phyloP scores from a whole-genome alignment of 2,329 filamentous ascomycete species.

The Clarireedia homoeocarpa region DNA sequence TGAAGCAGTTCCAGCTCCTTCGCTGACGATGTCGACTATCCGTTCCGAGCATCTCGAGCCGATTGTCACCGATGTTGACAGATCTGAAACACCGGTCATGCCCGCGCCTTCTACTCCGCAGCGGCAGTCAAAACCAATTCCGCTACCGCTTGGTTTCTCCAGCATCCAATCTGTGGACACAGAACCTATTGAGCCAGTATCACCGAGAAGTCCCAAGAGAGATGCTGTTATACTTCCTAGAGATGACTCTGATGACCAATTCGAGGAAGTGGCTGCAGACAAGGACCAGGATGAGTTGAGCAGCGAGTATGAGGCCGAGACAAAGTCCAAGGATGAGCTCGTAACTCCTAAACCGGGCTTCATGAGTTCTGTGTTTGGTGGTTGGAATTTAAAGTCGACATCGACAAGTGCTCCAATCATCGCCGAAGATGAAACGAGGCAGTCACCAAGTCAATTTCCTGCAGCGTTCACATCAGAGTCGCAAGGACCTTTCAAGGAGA shows the following conservation, averaged over 20 bases:
- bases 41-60: slow-evolving; percentile 35
- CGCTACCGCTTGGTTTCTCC: slow-evolving; percentile 23
- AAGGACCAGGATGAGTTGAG: neutral
- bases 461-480: slow-evolving; percentile 44
- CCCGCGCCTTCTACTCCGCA: neutral
- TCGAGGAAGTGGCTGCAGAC: neutral
- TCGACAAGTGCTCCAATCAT: slow-evolving; percentile 38
- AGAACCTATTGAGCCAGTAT: slow-evolving; percentile 26
- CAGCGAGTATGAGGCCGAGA: neutral
- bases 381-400: slow-evolving; percentile 37
- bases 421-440: slow-evolving; percentile 57
- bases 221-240: slow-evolving; percentile 50
- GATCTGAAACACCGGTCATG: slow-evolving; percentile 8
- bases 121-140: neutral
- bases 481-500: slow-evolving; percentile 51
- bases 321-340: slow-evolving; percentile 21
- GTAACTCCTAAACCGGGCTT: slow-evolving; percentile 35
- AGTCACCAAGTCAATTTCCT: slow-evolving; percentile 45
- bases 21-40: slow-evolving; percentile 30
- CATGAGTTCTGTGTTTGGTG: slow-evolving; percentile 37
- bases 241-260: slow-evolving; percentile 27
- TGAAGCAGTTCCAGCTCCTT: slow-evolving; percentile 6
- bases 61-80: slow-evolving; percentile 3
- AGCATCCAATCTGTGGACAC: slow-evolving; percentile 25
- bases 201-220: slow-evolving; percentile 43